These are phyloP conservation scores for Irpex sp. DNA, from an alignment of 1,284 basidiomycete species.

Conservation along the genomic window DNA sequence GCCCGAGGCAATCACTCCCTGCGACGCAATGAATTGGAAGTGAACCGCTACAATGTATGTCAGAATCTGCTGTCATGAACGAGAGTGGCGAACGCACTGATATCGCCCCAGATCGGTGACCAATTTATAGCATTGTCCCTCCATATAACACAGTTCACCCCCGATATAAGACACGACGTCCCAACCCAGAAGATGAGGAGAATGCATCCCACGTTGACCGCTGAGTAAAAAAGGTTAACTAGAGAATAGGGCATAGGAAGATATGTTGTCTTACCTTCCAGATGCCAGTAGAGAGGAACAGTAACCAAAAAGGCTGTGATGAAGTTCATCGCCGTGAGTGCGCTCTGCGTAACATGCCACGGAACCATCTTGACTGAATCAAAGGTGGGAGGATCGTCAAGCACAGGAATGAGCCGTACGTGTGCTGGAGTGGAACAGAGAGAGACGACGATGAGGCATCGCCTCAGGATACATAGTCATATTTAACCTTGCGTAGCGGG, in stretches of 20 bases:
- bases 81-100: slow-evolving; percentile 4
- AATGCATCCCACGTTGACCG: slow-evolving; percentile 55
- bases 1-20: slow-evolving; percentile 38
- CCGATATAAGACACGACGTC: slow-evolving; percentile 48
- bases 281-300: slow-evolving; percentile 59
- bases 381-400: slow-evolving; percentile 9
- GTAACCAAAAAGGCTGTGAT: slow-evolving; percentile 44
- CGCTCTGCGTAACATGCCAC: slow-evolving; percentile 10
- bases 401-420: slow-evolving; percentile 6
- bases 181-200: slow-evolving; percentile 63
- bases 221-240: slow-evolving; percentile 12
- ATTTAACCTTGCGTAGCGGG: slow-evolving; percentile 8
- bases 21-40: neutral
- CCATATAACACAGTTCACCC: slow-evolving; percentile 70
- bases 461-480: neutral
- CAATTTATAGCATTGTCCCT: slow-evolving; percentile 49
- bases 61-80: neutral
- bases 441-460: slow-evolving; percentile 11
- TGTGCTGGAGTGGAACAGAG: slow-evolving; percentile 6
- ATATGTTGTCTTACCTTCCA: slow-evolving; percentile 36
- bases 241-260: neutral
- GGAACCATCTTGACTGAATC: slow-evolving; percentile 5
- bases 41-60: neutral
- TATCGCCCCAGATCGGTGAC: slow-evolving; percentile 71
- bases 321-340: slow-evolving; percentile 35